Base-by-base conservation (phyloP, 805 yeast species). In the Metschnikowia baotianmanensis region DNA sequence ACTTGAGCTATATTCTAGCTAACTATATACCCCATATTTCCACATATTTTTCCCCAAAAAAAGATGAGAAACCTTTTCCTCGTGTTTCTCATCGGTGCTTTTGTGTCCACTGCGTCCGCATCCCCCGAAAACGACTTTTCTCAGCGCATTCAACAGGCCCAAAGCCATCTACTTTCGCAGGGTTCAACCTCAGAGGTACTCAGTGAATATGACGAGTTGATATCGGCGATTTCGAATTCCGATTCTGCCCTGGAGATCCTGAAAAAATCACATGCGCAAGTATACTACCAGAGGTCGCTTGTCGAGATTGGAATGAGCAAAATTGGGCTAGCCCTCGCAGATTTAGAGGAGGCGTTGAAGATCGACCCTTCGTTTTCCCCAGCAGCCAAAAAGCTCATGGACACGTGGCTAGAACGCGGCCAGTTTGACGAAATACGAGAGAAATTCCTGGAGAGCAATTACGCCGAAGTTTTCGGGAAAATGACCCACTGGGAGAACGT, bases 281-380 rank as follows among this genome's bases (percentile, higher is more conserved):
- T 81, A 1, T 70, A 73, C 45, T 80, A 76, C 55, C 82, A 78
- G 54, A 72, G 74, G 40, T 89, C 87, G 0, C 56, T 82, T 31
- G 74, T 83, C 3, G 82, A 82, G 39, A 59, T 80, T 39, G 71
- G 80, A 11, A 53, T 80, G 46, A 78, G 78, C 24, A 76, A 75
- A 43, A 83, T 78, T 22, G 47, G 58, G 23, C 65, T 66, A 27
- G 83, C 90, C 0, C 63, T 79, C 6, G 57, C 58, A 2, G 81
- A 78, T 48, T 77, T 83, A 42, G 67, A 72, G 42, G 55, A 50
- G 11, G 76, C 83, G 18, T 55, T 77, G 33, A 52, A 56, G n/a
- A 54, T 67, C 9, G 74, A 65, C 47, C 67, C 67, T 4, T 59
- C 53, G 40, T 69, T 67, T 42, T 50, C 52, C 11, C 71, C 78